Evolutionary conservation across 78 protist species (phyloP).

Genomic region (Ministeria vibrans): DNA sequence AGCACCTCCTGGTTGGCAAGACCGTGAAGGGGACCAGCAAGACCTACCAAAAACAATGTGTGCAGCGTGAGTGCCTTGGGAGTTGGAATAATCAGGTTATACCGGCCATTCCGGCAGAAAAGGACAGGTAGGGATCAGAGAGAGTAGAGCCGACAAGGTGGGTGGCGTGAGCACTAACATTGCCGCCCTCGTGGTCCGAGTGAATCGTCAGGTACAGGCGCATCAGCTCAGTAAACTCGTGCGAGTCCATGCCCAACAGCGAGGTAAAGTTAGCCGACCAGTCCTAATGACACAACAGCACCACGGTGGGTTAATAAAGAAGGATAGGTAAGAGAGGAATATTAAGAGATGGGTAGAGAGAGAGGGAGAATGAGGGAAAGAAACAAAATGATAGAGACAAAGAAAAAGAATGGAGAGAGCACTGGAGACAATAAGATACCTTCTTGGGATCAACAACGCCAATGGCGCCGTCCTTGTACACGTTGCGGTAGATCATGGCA

Average conservation of each 20-base stretch:
- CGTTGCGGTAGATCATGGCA: slow-evolving; percentile 82
- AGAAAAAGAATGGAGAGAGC: too few species aligned
- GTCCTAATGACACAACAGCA: too few species aligned
- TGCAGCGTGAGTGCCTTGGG: too few species aligned
- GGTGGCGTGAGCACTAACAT: slow-evolving; percentile 88
- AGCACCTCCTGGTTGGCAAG: slow-evolving; percentile 96
- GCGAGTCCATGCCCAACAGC: slow-evolving; percentile 61
- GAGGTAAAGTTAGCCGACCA: slow-evolving; percentile 78
- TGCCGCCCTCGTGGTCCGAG: slow-evolving; percentile 84
- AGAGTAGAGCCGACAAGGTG: slow-evolving; percentile 94
- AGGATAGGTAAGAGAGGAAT: too few species aligned
- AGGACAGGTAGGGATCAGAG: slow-evolving; percentile 92
- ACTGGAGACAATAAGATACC: too few species aligned
- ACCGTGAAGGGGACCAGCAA: slow-evolving; percentile 97
- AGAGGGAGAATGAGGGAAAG: too few species aligned
- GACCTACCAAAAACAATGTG: too few species aligned
- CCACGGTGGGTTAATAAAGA: too few species aligned
- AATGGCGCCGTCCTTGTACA: slow-evolving; percentile 54
- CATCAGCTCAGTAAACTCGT: slow-evolving; percentile 83
- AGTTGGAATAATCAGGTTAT: too few species aligned
- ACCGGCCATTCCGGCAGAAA: slow-evolving; percentile 87
- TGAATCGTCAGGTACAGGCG: slow-evolving; percentile 92
- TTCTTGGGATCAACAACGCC: slow-evolving; percentile 44
- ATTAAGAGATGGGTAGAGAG: too few species aligned
- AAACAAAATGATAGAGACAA: too few species aligned